Base-by-base conservation (phyloP, 805 yeast genomes). In the Wickerhamomyces tratensis region DNA sequence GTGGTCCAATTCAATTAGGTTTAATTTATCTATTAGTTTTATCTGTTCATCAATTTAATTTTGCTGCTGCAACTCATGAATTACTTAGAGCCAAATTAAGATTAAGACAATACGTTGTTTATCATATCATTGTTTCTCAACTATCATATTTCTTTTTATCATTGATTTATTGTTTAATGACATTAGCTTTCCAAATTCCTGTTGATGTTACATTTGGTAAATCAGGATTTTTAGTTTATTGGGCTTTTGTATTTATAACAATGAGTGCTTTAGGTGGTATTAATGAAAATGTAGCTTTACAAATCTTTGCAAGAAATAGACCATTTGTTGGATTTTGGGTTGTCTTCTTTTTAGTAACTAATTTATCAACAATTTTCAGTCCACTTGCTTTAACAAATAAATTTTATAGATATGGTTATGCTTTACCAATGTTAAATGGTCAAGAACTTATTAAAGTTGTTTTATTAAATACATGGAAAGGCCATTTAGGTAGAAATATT, bases 301-400 rank as follows among this genome's bases (percentile, higher is more conserved):
- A 77, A 12, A 54, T 69, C 11, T 63, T 79, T 41, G 62, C 78
- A 11, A 38, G 65, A 7, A 66, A 67, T 44, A 85, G 85, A 2
- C 86, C 87, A n/a, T 41, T 69, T 37, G 53, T 80, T 44, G 88
- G 88, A 1, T 76, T 79, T 55, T 79, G 86, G 85, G 56, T 82
- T 47, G 64, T 81, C 41, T 72, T 75, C 52, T 80, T 82, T 72
- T 82, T 82, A 46, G 69, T 79, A 42, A 39, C 63, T 20, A 82
- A 82, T 56, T 69, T 80, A 39, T 59, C 84, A 9, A 78, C 85
- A 6, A 74, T 83, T 1, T 79, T 79, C 51, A 54, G 76, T 5
- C 79, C 86, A 4, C 56, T 81, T 39, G 79, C 51, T 4, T 38
- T 55, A 4, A 41, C 47, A 39, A 50, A 46, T 39, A 30, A 6